Percentiles rank a stretch among this genome's conserved stretches.
Conservation (phyloP, 2,329 filamentous ascomycete genomes). For the Alternaria gansuensis region DNA sequence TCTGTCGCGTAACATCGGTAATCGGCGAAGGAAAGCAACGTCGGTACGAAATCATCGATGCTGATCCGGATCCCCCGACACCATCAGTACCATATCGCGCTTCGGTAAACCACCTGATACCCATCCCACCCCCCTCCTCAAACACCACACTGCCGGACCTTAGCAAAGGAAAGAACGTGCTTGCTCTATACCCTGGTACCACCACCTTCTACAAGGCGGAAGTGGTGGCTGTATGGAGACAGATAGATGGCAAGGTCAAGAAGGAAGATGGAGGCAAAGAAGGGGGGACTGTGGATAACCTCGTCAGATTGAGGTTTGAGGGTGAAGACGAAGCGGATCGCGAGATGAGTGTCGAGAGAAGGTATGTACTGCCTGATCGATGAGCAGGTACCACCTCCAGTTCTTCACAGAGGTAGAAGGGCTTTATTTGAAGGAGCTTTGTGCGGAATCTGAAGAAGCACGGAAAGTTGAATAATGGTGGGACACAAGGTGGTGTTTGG, state of each 20-base stretch:
- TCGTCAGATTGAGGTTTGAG: conserved; percentile 59
- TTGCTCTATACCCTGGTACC: conserved; percentile 62
- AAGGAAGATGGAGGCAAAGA: conserved; percentile 55
- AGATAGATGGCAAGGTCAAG: conserved; percentile 43
- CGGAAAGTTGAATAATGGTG: conserved; percentile 1
- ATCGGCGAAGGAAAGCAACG: conserved; percentile 64
- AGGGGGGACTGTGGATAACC: conserved; percentile 52
- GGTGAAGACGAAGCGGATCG: conserved; percentile 58
- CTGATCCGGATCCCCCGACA: conserved; percentile 55
- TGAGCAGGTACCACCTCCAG: background rate
- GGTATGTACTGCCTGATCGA: conserved; percentile 58
- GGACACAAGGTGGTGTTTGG: background rate
- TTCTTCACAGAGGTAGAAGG: background rate
- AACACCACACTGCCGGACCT: conserved; percentile 56
- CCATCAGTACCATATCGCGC: conserved; percentile 56
- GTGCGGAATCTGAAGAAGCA: background rate
- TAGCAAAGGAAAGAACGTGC: conserved; percentile 54
- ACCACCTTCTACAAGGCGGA: conserved; percentile 65
- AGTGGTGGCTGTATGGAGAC: conserved; percentile 56
- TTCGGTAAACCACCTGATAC: conserved; percentile 57
- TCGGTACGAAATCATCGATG: conserved; percentile 63
- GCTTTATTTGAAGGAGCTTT: background rate
- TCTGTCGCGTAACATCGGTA: conserved; percentile 61
- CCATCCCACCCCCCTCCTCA: conserved; percentile 55
- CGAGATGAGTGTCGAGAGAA: conserved; percentile 60